A percentile compares a stretch with the other conserved stretches of the same genome.
These are phyloP conservation scores for Zea luxurians DNA, from an alignment of 176 grass and related monocot genomes.

Conservation along the genomic window DNA sequence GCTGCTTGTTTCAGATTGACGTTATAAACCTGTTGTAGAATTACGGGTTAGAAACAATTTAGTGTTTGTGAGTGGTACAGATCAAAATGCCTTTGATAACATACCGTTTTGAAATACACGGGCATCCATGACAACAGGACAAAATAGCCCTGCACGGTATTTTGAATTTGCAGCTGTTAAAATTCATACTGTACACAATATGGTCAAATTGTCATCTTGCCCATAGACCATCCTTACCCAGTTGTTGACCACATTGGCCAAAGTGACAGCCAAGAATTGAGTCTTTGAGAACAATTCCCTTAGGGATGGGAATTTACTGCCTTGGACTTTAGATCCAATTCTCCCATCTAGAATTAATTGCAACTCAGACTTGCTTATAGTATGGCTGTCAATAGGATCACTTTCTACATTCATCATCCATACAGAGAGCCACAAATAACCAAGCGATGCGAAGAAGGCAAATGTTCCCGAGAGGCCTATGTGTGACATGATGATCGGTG, in stretches of 20 bases:
- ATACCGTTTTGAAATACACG: conserved; percentile 92
- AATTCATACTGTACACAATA: neutral
- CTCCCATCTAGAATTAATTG: too few species aligned
- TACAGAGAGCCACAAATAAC: too few species aligned
- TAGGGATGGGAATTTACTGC: conserved; percentile 40
- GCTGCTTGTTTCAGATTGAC: conserved; percentile 38
- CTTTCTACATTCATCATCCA: too few species aligned
- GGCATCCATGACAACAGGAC: conserved; percentile 98
- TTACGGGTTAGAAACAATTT: conserved; percentile 22
- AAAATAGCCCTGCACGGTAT: conserved; percentile 77
- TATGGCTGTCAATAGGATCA: too few species aligned
- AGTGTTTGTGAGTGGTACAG: neutral
- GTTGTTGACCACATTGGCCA: conserved; percentile 96
- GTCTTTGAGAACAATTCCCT: conserved; percentile 62
- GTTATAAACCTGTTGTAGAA: conserved; percentile 72
- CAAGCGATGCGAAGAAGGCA: too few species aligned
- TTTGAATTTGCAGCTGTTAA: conserved; percentile 31
- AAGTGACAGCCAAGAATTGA: conserved; percentile 71
- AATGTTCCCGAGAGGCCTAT: too few species aligned
- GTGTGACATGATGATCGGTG: too few species aligned
- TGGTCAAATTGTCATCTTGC: neutral
- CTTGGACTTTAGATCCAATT: too few species aligned
- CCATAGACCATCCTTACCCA: conserved; percentile 62
- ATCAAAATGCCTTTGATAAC: conserved; percentile 21
- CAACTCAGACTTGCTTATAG: too few species aligned